Base-by-base conservation (phyloP, 148 eudicot species). In the Amaranthus palmeri region DNA sequence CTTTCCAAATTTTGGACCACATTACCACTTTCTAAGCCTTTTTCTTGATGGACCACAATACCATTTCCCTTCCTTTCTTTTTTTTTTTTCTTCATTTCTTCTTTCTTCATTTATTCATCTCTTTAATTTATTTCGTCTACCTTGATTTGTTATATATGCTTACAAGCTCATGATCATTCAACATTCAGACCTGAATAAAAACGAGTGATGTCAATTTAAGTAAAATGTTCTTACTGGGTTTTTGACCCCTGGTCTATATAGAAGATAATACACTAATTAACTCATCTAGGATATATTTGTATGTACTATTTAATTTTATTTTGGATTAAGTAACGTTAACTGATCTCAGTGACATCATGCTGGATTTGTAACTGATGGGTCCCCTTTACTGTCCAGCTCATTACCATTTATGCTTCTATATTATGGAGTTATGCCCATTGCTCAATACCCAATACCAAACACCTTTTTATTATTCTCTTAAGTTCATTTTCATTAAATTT, bases 1-100 rank as follows among this genome's bases (percentile, higher is more conserved):
- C 63, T 44, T 46, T 56, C 68, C 60, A 61, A 36, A 7, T 15
- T 6, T 71, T 68, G 84, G 84, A 81, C 84, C 84, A 81, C 84
- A 53, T 65, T 77, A 77, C 25, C 84, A 81, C 68, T 76, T 55
- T 49, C 72, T 13, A 52, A 47, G 15, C 43, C 66, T 52, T 68
- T 51, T 54, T 15, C 5, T 49, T 70, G 40, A 65, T 65, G 81
- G 84, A 77, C 84, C 84, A 77, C 84, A 70, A 57, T 14, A 55
- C 71, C 83, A 80, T 80, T 46, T 54, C 71, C 25, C 54, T 15
- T 15, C 44, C 60, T 47, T 5, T 59, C 8, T 14, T 43, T 15
- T n/a, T n/a, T n/a, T 42, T 41, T 45, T 18, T 54, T 12, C 53
- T 17, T 18, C 69, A 14, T 51, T n/a, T 17, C 18, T 42, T 58